Evolutionary conservation across 169 alveolate species (phyloP).

Genomic region (Cryptosporidium meleagridis): DNA sequence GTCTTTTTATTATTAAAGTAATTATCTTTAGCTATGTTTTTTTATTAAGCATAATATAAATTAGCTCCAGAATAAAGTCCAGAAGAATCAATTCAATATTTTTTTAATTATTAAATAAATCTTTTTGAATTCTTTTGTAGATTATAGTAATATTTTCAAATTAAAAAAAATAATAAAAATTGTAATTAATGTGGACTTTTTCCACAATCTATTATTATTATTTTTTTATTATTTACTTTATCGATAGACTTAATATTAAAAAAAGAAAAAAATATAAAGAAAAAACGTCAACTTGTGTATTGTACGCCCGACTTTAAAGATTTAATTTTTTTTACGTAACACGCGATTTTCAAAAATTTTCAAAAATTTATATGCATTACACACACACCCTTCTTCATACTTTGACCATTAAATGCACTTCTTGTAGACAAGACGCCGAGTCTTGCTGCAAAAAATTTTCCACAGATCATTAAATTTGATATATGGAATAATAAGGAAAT

Average conservation of each 20-base stretch:
- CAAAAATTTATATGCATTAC: constrained; percentile 3
- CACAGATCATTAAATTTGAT: not conserved
- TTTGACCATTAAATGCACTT: constrained; percentile 1
- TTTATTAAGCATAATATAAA: not conserved
- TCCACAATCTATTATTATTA: constrained; percentile 32
- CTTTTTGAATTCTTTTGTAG: not conserved
- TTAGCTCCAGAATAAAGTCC: not conserved
- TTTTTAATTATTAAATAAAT: not conserved
- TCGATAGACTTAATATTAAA: not conserved
- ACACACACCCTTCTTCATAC: not conserved
- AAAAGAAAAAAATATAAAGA: not conserved
- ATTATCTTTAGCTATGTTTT: not conserved
- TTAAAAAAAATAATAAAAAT: not conserved
- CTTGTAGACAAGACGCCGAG: not conserved
- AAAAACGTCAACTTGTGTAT: constrained; percentile 17
- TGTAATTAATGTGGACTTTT: constrained; percentile 5
- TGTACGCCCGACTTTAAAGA: constrained; percentile 19
- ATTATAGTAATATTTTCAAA: not conserved
- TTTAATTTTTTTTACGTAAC: constrained; percentile 6
- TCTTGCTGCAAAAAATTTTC: too few relatives aligned
- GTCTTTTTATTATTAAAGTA: not conserved
- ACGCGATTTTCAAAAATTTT: not conserved
- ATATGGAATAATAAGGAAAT: too few relatives aligned
- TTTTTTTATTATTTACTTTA: not conserved
- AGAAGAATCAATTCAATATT: not conserved